Evolutionary conservation across 75 land plant genomes (phyloP), one percentile per base, ranked within the genome.

Genomic region (Selaginella tamariscina): DNA sequence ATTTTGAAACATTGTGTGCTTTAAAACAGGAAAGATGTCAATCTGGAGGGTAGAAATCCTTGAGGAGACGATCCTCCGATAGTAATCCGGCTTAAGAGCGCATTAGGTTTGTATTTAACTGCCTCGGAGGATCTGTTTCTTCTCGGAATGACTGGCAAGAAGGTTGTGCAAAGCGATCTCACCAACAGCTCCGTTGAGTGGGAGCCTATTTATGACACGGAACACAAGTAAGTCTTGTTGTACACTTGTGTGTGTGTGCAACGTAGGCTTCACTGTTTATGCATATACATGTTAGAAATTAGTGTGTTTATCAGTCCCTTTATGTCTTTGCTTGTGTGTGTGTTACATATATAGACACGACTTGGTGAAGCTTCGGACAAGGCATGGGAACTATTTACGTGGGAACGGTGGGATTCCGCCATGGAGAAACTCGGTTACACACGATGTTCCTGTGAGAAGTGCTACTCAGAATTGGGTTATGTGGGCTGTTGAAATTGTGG

Each of bases 381-480:
- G 79, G 2, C 69, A 85, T 30, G 97, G 89, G 24, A 66, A 75
- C 23, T 93, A 57, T 56, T 70, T 93, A 20, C 78, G 98, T 1
- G 98, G 84, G 1, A 93, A 93, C 59, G 87, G 87, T 2, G 83
- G 82, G 0, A 2, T 86, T 30, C 90, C 87, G 2, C 90, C 95
- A 0, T 92, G 89, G 84, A 75, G 89, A 32, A 86, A 92, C 79
- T 86, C 87, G 0, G 80, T 92, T 1, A 92, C 97, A 0, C 97
- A 92, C 70, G 97, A 92, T 56, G 67, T 82, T 23, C 90, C 97
- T 1, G 83, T 81, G 31, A 60, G 81, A 29, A 72, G 84, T 21
- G 72, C 77, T 1, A 88, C 86, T 2, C 87, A 92, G 55, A 80
- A 84, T 56, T 89, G 87, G 87, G 67, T 92, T 0, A 56, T 86